Percentiles rank a stretch among this genome's conserved stretches.
Evolutionary conservation across 164 flowering plant species (phyloP).

Genomic region (Vitis rupestris): DNA sequence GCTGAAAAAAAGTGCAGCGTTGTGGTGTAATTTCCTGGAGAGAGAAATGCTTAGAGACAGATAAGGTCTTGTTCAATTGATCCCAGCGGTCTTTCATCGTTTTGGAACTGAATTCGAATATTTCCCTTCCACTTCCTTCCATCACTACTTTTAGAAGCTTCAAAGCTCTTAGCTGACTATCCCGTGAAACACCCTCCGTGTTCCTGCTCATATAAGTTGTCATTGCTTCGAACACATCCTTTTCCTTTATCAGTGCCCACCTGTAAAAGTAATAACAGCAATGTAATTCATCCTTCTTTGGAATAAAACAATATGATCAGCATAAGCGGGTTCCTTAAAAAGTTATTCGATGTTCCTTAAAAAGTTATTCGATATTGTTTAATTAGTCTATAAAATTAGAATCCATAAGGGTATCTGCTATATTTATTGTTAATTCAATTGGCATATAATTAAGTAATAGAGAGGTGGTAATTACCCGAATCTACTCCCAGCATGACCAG

Average conservation of each 20-base stretch:
- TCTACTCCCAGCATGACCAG: constrained; percentile 82
- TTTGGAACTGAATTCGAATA: constrained; percentile 44
- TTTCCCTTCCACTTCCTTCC: constrained; percentile 28
- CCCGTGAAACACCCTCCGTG: constrained; percentile 53
- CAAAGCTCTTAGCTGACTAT: constrained; percentile 58
- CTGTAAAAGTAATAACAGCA: constrained; percentile 22
- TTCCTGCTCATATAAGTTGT: constrained; percentile 15
- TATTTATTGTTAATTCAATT: too few relatives aligned
- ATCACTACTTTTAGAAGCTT: constrained; percentile 47
- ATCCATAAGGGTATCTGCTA: too few relatives aligned
- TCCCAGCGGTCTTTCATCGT: constrained; percentile 54
- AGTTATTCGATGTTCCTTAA: too few relatives aligned
- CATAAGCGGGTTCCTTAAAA: too few relatives aligned
- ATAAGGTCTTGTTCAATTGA: constrained; percentile 30
- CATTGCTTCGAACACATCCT: constrained; percentile 47
- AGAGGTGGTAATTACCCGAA: constrained; percentile 49
- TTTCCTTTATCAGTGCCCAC: constrained; percentile 77
- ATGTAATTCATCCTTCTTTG: background rate
- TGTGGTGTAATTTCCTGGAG: constrained; percentile 43
- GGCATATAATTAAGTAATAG: too few relatives aligned
- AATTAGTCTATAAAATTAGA: background rate
- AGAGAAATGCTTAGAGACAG: constrained; percentile 41
- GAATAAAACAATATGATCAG: too few relatives aligned
- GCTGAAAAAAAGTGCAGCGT: constrained; percentile 49
- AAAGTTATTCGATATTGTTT: background rate